A percentile compares a stretch with the other conserved stretches of the same genome.
Conservation (phyloP, 176 grass and related monocot genomes). For the Pontederia crassipes region DNA sequence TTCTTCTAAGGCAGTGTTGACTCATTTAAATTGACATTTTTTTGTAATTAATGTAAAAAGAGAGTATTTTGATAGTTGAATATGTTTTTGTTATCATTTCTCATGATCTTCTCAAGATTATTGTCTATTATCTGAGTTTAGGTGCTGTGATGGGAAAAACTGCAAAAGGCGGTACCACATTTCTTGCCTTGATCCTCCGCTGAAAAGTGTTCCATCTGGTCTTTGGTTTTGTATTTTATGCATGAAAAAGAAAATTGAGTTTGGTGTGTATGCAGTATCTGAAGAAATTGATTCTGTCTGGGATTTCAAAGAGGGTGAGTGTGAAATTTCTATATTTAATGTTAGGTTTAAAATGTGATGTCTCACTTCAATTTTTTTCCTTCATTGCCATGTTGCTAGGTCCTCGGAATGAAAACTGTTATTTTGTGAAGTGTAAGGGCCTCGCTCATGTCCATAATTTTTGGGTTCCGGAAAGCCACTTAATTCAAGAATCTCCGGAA, state of each 20-base stretch:
- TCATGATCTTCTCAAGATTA: too few species aligned
- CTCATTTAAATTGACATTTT: too few species aligned
- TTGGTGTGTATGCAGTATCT: conserved; percentile 47
- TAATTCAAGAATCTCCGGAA: conserved; percentile 42
- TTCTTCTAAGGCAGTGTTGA: too few species aligned
- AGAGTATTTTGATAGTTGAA: too few species aligned
- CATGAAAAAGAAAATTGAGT: conserved; percentile 58
- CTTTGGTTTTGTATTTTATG: conserved; percentile 62
- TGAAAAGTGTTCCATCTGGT: conserved; percentile 40
- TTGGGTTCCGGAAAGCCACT: conserved; percentile 58
- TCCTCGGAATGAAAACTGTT: conserved; percentile 36
- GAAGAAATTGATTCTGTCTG: conserved; percentile 66
- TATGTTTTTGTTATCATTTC: too few species aligned
- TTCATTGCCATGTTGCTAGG: conserved; percentile 20
- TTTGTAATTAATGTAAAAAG: too few species aligned
- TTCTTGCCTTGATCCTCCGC: conserved; percentile 56
- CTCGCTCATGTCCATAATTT: conserved; percentile 77
- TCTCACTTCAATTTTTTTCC: conserved; percentile 1
- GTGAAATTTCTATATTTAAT: conserved; percentile 10
- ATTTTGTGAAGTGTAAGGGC: conserved; percentile 81
- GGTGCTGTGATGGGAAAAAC: conserved; percentile 57
- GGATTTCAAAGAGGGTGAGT: conserved; percentile 77
- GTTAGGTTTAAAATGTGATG: conserved; percentile 2
- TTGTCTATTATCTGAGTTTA: background rate
- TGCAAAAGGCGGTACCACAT: conserved; percentile 60